A percentile compares a stretch with the other conserved stretches of the same genome.
phyloP scores from a whole-genome alignment of 345 rosid genomes.

The Excoecaria agallocha region DNA sequence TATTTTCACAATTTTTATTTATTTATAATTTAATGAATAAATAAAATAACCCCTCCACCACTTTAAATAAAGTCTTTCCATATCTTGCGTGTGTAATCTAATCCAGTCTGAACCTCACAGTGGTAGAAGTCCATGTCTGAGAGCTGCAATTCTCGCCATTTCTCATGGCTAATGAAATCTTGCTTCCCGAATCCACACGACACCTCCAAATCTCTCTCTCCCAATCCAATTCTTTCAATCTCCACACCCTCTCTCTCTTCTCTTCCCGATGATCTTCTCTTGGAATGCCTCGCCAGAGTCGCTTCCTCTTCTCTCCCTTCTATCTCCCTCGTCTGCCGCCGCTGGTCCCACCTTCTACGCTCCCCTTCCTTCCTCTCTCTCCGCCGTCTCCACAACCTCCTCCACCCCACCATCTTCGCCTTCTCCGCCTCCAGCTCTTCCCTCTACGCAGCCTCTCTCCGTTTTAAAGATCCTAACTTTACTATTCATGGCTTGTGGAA shows the following conservation, averaged over 20 bases:
- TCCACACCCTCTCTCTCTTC: constrained; percentile 36
- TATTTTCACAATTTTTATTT: no score
- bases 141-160: constrained; percentile 82
- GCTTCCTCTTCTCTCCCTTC: constrained; percentile 65
- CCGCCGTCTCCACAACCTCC: constrained; percentile 55
- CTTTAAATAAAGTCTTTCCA: no score
- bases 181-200: constrained; percentile 68
- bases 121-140: constrained; percentile 44
- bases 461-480: constrained; percentile 12
- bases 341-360: constrained; percentile 72
- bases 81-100: no score
- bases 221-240: constrained; percentile 21
- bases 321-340: constrained; percentile 68
- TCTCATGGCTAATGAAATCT: constrained; percentile 89
- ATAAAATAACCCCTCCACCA: no score
- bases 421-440: constrained; percentile 47
- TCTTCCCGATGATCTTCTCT: constrained; percentile 76
- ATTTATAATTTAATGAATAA: no score
- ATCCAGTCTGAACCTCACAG: no score
- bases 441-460: constrained; percentile 50
- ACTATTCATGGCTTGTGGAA: constrained; percentile 24
- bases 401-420: constrained; percentile 57
- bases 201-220: constrained; percentile 26
- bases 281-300: constrained; percentile 71
- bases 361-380: constrained; percentile 60